Percentiles rank a stretch among this genome's conserved stretches.
phyloP scores from a whole-genome alignment of 2,329 filamentous ascomycete species.

The Dothideomycetidae sp. region DNA sequence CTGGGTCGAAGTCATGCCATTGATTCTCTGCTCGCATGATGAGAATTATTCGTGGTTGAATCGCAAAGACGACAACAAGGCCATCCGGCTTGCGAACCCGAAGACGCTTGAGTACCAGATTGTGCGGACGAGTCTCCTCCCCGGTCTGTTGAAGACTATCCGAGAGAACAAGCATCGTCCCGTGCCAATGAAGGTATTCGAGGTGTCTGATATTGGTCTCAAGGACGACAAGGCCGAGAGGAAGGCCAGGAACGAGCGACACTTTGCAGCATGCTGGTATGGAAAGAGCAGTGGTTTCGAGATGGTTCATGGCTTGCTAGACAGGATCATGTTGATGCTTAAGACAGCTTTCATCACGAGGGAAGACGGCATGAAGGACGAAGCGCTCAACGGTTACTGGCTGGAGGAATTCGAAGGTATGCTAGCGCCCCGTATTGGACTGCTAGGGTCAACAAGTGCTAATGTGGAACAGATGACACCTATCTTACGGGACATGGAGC shows the following conservation, averaged over 20 bases:
- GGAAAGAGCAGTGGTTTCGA: slow-evolving; percentile 92
- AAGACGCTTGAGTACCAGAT: slow-evolving; percentile 91
- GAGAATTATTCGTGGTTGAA: slow-evolving; percentile 97
- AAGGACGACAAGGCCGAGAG: slow-evolving; percentile 73
- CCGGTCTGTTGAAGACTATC: slow-evolving; percentile 83
- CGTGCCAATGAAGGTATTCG: slow-evolving; percentile 84
- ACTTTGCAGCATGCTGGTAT: slow-evolving; percentile 93
- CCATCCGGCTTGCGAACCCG: slow-evolving; percentile 76
- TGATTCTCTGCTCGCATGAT: slow-evolving; percentile 93
- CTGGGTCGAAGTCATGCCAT: slow-evolving; percentile 89
- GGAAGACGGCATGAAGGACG: slow-evolving; percentile 11
- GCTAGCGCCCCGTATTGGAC: slow-evolving; percentile 15
- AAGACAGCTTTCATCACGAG: slow-evolving; percentile 60
- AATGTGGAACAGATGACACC: slow-evolving; percentile 47
- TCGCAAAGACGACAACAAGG: slow-evolving; percentile 70
- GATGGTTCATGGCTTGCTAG: slow-evolving; percentile 82
- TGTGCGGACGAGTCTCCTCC: slow-evolving; percentile 72
- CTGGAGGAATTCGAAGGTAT: slow-evolving; percentile 76
- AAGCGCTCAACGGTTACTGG: slow-evolving; percentile 57
- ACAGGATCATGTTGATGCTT: slow-evolving; percentile 86
- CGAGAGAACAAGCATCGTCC: slow-evolving; percentile 82
- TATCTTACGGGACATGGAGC: slow-evolving; percentile 88
- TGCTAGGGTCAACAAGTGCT: slow-evolving; percentile 1
- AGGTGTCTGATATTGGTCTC: slow-evolving; percentile 80
- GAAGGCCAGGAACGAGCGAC: slow-evolving; percentile 79